A percentile compares a stretch with the other conserved stretches of the same genome.
phyloP scores from a whole-genome alignment of 768 basidiomycete species.

The Rhodotorula sphaerocarpa region DNA sequence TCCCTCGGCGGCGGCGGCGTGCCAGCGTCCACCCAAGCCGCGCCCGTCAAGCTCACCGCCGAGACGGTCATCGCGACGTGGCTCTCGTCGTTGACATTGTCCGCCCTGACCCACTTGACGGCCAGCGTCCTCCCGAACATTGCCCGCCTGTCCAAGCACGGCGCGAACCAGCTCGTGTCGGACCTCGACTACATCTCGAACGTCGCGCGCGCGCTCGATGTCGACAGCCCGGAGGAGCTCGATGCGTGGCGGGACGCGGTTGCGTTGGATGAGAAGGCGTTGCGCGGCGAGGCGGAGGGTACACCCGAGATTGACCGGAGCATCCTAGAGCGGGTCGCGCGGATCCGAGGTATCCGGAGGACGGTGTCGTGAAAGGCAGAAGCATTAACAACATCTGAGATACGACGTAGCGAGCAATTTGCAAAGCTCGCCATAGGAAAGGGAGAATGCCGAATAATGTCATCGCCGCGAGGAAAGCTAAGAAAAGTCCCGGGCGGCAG shows the following conservation, averaged over 20 bases:
- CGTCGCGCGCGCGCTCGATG: constrained; percentile 80
- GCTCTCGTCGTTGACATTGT: constrained; percentile 80
- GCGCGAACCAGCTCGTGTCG: constrained; percentile 71
- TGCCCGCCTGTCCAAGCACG: constrained; percentile 53
- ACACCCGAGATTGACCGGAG: constrained; percentile 3
- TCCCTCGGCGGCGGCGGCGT: not conserved
- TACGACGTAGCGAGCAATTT: no score
- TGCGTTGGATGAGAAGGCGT: constrained; percentile 41
- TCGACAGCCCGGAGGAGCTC: constrained; percentile 64
- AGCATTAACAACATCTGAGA: no score
- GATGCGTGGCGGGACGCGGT: constrained; percentile 68
- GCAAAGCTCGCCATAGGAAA: no score
- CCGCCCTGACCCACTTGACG: constrained; percentile 67
- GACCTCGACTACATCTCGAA: constrained; percentile 86
- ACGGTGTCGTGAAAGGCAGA: not conserved
- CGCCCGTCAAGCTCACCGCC: constrained; percentile 49
- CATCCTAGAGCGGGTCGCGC: constrained; percentile 20
- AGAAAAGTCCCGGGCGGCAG: no score
- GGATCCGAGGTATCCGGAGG: constrained; percentile 14
- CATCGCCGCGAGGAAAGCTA: no score
- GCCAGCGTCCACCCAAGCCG: constrained; percentile 16
- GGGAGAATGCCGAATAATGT: no score
- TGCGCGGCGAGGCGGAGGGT: constrained; percentile 8
- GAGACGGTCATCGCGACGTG: constrained; percentile 82
- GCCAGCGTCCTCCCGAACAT: constrained; percentile 63